These are phyloP conservation scores for Pyrenophora graminea DNA, from an alignment of 2,329 filamentous ascomycete genomes.

Conservation along the genomic window DNA sequence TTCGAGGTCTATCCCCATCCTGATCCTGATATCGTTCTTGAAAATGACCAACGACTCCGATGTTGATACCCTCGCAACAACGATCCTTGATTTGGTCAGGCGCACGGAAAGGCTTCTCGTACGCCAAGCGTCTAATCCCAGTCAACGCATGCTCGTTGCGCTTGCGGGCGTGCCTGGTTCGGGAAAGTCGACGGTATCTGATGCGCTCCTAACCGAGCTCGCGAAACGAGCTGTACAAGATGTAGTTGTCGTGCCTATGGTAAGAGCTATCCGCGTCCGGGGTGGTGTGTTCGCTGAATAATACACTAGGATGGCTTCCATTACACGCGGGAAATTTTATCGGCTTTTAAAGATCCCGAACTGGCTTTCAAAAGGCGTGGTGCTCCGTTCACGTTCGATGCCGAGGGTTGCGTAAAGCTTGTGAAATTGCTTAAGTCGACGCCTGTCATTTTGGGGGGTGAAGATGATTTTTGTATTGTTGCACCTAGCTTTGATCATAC, in stretches of 20 bases:
- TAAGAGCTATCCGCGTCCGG: conserved; percentile 5
- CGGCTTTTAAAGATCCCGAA: conserved; percentile 22
- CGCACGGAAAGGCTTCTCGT: conserved; percentile 24
- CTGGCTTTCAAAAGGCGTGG: conserved; percentile 31
- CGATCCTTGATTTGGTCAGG: conserved; percentile 27
- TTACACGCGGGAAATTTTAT: conserved; percentile 24
- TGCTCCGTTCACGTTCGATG: conserved; percentile 35
- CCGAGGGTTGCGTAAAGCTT: conserved; percentile 23
- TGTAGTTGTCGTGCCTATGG: conserved; percentile 33
- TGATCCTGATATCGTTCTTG: background rate
- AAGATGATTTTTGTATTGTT: conserved; percentile 20
- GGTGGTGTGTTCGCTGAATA: background rate
- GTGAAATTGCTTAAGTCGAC: conserved; percentile 19
- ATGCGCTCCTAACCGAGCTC: conserved; percentile 27
- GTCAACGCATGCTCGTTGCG: conserved; percentile 29
- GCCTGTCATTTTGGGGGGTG: conserved; percentile 19
- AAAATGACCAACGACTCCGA: conserved; percentile 17
- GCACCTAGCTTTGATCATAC: conserved; percentile 35
- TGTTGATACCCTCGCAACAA: conserved; percentile 10
- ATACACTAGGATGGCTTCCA: conserved; percentile 31
- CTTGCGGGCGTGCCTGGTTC: conserved; percentile 36
- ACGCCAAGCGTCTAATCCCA: conserved; percentile 23
- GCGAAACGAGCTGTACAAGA: conserved; percentile 19
- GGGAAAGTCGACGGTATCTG: conserved; percentile 34
- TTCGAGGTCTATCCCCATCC: background rate